Percentiles rank a stretch among this genome's conserved stretches.
Conservation (phyloP, 2,329 filamentous ascomycete species). For the Aspergillus sp. region DNA sequence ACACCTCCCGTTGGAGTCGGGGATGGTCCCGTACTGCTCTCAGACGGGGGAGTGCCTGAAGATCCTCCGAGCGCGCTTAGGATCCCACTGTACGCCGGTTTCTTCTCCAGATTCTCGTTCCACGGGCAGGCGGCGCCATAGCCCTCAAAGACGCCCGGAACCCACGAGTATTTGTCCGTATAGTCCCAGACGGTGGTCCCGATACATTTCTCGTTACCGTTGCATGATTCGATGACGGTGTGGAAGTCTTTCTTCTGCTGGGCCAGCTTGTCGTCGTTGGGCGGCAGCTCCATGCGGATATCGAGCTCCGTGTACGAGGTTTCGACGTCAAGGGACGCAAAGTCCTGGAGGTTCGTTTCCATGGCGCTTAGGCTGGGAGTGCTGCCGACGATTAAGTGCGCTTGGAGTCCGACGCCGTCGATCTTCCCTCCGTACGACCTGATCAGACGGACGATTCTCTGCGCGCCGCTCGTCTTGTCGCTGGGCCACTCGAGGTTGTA, state of each 20-base stretch:
- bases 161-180: conserved; percentile 40
- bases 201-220: conserved; percentile 20
- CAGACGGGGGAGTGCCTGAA: conserved; percentile 3
- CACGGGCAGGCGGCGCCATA: conserved; percentile 38
- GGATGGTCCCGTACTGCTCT: conserved; percentile 1
- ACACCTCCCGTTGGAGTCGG: conserved; percentile 5
- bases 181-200: conserved; percentile 35
- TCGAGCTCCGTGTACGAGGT: conserved; percentile 40
- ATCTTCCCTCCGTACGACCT: conserved; percentile 33
- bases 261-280: conserved; percentile 15
- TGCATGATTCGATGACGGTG: conserved; percentile 22
- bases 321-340: conserved; percentile 33
- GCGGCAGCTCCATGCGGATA: conserved; percentile 35
- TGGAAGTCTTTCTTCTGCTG: conserved; percentile 26
- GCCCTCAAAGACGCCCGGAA: conserved; percentile 33
- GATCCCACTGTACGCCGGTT: conserved; percentile 36
- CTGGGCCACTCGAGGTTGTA: conserved; percentile 35
- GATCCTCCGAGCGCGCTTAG: conserved; percentile 17
- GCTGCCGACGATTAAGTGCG: conserved; percentile 30
- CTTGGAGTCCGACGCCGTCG: conserved; percentile 41
- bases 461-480: conserved; percentile 25
- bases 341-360: conserved; percentile 28
- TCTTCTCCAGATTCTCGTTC: conserved; percentile 39
- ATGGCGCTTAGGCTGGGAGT: conserved; percentile 34
- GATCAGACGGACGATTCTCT: conserved; percentile 30